Base-by-base conservation (phyloP, 2,329 filamentous ascomycete genomes). In the Aspergillus carbonarius region DNA sequence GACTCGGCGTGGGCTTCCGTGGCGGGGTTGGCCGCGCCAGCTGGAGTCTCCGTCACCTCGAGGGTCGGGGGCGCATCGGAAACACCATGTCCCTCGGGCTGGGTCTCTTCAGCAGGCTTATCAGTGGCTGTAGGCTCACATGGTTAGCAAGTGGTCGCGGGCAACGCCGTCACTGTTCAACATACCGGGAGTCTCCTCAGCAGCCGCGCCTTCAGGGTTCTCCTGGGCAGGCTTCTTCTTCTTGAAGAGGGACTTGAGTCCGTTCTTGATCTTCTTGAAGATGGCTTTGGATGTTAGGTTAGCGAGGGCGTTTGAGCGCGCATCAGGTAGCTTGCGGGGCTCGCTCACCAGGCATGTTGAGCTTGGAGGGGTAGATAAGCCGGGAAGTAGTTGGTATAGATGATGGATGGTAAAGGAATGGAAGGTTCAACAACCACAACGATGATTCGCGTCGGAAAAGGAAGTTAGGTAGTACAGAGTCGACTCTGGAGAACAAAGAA, bases 181-280 rank as follows among this genome's bases (percentile, higher is more conserved):
- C 65, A n/a, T 62, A 66, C 63, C 60, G 44, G 62, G 23, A 25
- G 60, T 40, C 17, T 63, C 59, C 12, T 60, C 37, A 44, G 59
- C 54, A 5, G 57, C 27, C 15, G 59, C 54, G 13, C 60, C 59
- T 34, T 58, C 58, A 7, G 66, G 44, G 34, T 60, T 58, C 9
- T 60, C 63, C 15, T 57, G 53, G 44, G 56, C 37, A 20, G 60
- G 59, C 63, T 69, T 70, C 65, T 70, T 73, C 68, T 70, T 74
- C 39, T 66, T 61, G 63, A 75, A 71, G 52, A 75, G 64, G 39
- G 60, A 59, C 55, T 71, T 75, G 44, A 74, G 62, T 51, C 68
- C 66, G 44, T 66, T 68, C 68, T 75, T 75, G 60, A 75, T 47
- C 61, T 72, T 66, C 20, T 70, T 61, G 25, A 73, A 60, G 55